These are phyloP conservation scores for Beauveria rudraprayagi DNA, from an alignment of 2,329 filamentous ascomycete species.

Conservation along the genomic window DNA sequence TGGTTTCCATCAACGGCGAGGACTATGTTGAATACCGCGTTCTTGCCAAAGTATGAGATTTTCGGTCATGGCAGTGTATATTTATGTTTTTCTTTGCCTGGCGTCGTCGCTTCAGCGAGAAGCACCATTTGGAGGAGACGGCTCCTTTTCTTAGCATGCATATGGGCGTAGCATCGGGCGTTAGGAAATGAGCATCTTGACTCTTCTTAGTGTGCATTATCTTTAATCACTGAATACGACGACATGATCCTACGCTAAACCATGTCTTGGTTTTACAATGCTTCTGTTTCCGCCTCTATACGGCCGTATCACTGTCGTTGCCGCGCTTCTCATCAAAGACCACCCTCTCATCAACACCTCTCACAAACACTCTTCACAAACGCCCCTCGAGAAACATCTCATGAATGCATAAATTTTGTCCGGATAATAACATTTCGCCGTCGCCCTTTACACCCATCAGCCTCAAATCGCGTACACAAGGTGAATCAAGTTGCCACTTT, in stretches of 20 bases:
- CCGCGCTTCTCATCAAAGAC: no score
- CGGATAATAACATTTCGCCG: slow-evolving; percentile 11
- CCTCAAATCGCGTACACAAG: no score
- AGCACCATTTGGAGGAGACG: not conserved
- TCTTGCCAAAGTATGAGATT: slow-evolving; percentile 40
- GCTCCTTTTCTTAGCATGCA: slow-evolving; percentile 2
- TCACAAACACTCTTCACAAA: not conserved
- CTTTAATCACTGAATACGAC: not conserved
- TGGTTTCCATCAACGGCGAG: slow-evolving; percentile 57
- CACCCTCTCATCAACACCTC: no score
- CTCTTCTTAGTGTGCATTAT: not conserved
- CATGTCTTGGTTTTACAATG: no score
- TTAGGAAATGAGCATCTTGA: not conserved
- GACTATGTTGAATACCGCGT: slow-evolving; percentile 61
- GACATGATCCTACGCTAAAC: not conserved
- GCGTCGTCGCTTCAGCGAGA: not conserved
- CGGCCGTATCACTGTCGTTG: no score
- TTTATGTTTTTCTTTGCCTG: not conserved
- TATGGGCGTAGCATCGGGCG: not conserved
- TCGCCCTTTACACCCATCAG: slow-evolving; percentile 7
- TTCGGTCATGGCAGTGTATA: not conserved
- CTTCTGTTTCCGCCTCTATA: not conserved
- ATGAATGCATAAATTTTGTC: not conserved
- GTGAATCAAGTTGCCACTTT: no score
- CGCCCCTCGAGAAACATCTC: not conserved